Conservation (phyloP, 2,329 filamentous ascomycete species). For the Geosmithia flava region DNA sequence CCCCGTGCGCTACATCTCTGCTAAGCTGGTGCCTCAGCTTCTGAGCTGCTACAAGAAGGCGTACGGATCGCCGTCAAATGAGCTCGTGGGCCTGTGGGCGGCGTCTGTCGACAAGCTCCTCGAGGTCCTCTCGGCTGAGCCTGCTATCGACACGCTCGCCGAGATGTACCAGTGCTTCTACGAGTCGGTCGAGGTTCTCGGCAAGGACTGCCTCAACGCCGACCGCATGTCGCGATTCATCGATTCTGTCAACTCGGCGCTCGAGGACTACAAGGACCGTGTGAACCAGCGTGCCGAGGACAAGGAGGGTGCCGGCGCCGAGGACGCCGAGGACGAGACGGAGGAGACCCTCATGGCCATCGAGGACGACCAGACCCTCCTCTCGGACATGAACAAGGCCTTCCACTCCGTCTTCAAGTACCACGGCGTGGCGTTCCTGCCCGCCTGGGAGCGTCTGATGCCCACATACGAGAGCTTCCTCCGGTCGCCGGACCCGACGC, state of each 20-base stretch:
- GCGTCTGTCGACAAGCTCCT: conserved; percentile 81
- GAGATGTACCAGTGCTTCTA: conserved; percentile 99
- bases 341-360: conserved; percentile 84
- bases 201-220: conserved; percentile 66
- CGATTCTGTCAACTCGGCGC: conserved; percentile 68
- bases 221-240: conserved; percentile 83
- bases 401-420: conserved; percentile 99
- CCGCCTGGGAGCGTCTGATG: conserved; percentile 77
- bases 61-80: conserved; percentile 67
- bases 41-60: conserved; percentile 90
- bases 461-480: conserved; percentile 80
- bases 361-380: conserved; percentile 90
- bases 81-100: conserved; percentile 74
- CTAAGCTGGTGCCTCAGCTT: conserved; percentile 86
- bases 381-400: conserved; percentile 99
- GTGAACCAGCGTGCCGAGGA: conserved; percentile 78
- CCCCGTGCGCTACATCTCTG: conserved; percentile 86
- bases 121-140: conserved; percentile 86
- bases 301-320: conserved; percentile 56
- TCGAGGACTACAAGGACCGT: conserved; percentile 86
- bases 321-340: conserved; percentile 81
- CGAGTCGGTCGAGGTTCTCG: conserved; percentile 89
- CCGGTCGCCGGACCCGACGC: conserved; percentile 68
- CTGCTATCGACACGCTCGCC: conserved; percentile 87
- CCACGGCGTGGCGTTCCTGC: conserved; percentile 74